Percentiles rank a stretch among this genome's conserved stretches.
phyloP scores from a whole-genome alignment of 202 grass and related monocot genomes.

The Panicum hallii region DNA sequence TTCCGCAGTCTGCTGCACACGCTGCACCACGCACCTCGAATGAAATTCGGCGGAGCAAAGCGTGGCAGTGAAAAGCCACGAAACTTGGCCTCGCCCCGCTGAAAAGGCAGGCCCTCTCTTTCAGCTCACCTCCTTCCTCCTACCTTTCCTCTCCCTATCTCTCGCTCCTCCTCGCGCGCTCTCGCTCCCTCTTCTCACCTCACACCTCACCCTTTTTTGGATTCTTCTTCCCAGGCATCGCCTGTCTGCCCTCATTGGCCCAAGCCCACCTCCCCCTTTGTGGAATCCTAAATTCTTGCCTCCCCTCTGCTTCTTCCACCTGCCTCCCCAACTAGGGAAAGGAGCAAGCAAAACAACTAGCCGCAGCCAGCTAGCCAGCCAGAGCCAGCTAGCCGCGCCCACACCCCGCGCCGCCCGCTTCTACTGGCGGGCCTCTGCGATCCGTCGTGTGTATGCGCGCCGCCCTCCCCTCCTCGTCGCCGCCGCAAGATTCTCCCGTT shows the following conservation, averaged over 20 bases:
- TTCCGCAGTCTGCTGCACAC: neutral
- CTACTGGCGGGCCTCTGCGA: neutral
- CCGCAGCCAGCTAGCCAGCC: neutral
- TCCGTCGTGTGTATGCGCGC: neutral
- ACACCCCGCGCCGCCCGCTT: neutral
- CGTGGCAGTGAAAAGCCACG: constrained; percentile 13
- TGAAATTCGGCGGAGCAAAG: constrained; percentile 27
- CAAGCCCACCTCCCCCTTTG: constrained; percentile 54
- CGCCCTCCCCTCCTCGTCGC: neutral
- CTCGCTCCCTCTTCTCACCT: neutral
- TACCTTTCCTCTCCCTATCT: neutral
- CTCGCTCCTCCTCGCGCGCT: neutral
- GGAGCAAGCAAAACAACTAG: neutral
- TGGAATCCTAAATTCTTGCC: constrained; percentile 52
- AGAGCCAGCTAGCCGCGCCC: neutral
- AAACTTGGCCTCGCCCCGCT: constrained; percentile 34
- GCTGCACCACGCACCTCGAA: constrained; percentile 19
- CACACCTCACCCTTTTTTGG: constrained; percentile 40
- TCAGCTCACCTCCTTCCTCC: neutral
- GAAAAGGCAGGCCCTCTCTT: neutral
- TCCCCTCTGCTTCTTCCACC: constrained; percentile 37
- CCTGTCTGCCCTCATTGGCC: constrained; percentile 50
- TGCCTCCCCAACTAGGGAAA: constrained; percentile 33
- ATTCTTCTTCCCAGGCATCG: constrained; percentile 50
- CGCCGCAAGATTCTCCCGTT: neutral